Evolutionary conservation across 805 yeast species (phyloP), one percentile per base, ranked within the genome.

Genomic region (Saccharomycopsis schoenii): DNA sequence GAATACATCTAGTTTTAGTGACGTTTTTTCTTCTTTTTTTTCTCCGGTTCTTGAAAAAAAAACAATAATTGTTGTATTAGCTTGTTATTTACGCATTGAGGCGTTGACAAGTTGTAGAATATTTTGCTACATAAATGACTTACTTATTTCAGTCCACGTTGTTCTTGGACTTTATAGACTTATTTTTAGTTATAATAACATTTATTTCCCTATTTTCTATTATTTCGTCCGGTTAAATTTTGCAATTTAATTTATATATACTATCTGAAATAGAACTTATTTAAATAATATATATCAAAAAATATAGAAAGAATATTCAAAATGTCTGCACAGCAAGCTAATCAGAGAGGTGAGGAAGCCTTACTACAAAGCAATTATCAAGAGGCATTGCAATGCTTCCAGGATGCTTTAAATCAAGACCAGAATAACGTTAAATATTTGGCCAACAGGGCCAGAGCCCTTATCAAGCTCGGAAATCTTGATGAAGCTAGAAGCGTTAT

Each of bases 381-480:
- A 14, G 25, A 29, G 12, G 64, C 64, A 4, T 47, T 60, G 11
- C n/a, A 42, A 10, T 25, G 54, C 8, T 60, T 60, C 41, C 47
- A 55, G 19, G 43, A 60, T 11, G 64, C 64, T 12, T 9, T 55
- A 17, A 54, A 43, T 37, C 43, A 47, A 10, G 55, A 57, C 14
- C 52, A 24, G 11, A 36, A 55, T 15, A 47, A 61, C 47, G 57
- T 60, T 1, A 52, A 62, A 39, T 55, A 55, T 25, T 11, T 50
- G 9, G 64, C 64, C 15, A 60, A 62, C 19, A 60, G 56, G 25
- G 64, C 64, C 15, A 55, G 62, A 34, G 64, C 64, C 4, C 57
- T 54, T 25, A 55, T 62, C 43, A 62, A 60, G 9, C 37, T 62
- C 10, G 62, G 62, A 12, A 19, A 57, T 14, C 51, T 55, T 5